Evolutionary conservation across 768 basidiomycete species (phyloP).

Genomic region (Chalciporus chontae): DNA sequence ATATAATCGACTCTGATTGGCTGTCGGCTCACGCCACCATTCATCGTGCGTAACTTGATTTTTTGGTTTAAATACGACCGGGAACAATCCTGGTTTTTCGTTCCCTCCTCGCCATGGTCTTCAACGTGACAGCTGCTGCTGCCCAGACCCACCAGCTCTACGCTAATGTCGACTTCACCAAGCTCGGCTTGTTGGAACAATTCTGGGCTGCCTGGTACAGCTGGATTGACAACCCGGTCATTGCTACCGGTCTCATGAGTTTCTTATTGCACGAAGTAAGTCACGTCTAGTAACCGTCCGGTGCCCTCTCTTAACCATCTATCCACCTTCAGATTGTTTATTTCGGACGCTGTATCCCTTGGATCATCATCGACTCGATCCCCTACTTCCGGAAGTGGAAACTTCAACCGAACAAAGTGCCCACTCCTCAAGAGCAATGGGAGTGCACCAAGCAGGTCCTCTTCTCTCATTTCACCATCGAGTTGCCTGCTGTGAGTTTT

Average conservation of each 20-base stretch:
- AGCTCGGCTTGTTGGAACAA: slow-evolving; percentile 68
- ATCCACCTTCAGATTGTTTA: slow-evolving; percentile 69
- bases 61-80: slow-evolving; percentile 8
- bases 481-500: slow-evolving; percentile 74
- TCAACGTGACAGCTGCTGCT: slow-evolving; percentile 36
- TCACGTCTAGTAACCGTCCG: neutral
- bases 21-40: slow-evolving; percentile 26
- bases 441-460: slow-evolving; percentile 93
- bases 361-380: slow-evolving; percentile 92
- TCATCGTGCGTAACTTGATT: slow-evolving; percentile 11
- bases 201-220: slow-evolving; percentile 87
- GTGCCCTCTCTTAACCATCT: neutral
- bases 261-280: slow-evolving; percentile 93
- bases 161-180: slow-evolving; percentile 52
- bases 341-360: slow-evolving; percentile 92
- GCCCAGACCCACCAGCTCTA: slow-evolving; percentile 46
- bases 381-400: slow-evolving; percentile 96
- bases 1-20: slow-evolving; percentile 27
- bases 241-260: slow-evolving; percentile 92
- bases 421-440: slow-evolving; percentile 84
- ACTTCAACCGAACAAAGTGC: slow-evolving; percentile 82
- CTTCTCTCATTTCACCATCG: slow-evolving; percentile 93
- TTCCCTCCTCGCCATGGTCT: slow-evolving; percentile 34
- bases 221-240: slow-evolving; percentile 79
- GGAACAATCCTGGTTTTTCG: neutral